Evolutionary conservation across 345 rosid genomes (phyloP), one percentile per base, ranked within the genome.

Genomic region (Firmiana major): DNA sequence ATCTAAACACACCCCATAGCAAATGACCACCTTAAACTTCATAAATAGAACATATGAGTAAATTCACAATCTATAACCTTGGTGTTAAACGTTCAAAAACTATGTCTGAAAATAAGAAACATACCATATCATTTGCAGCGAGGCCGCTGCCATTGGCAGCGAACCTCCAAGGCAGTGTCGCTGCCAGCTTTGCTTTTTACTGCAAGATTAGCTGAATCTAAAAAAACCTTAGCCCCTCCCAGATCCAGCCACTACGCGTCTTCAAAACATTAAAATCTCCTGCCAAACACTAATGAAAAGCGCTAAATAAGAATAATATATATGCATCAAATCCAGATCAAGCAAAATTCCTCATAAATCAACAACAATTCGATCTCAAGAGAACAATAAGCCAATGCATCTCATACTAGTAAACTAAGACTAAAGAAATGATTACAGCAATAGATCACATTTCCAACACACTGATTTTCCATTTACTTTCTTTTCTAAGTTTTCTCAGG

Each of bases 151-250:
- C 97, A 86, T 91, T 80, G 90, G 92, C 87, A 81, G 90, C 38
- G 45, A 81, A 90, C 86, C 96, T 90, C 99, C 99, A 93, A 83
- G 91, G 88, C 74, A 97, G 82, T 73, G 98, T 78, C 11, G 94
- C 85, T 75, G 98, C 90, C 99, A 97, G 60, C 79, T 84, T 85
- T 42, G 48, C 78, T 83, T 84, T 83, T 83, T 43, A 79, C 81
- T 89, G 77, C 82, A 85, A 82, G 79, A 87, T 78, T 75, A 9
- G 43, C 84, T 74, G 72, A 67, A 75, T 59, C 28, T 40, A 75
- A 79, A 71, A 76, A 79, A 79, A 80, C 73, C 74, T 84, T 51
- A 36, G 48, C 80, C 87, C 83, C 82, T 81, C 83, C 85, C 90
- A 86, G 97, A 93, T 93, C 97, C 87, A 86, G 79, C 65, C 62